phyloP scores from a whole-genome alignment of 2,329 filamentous ascomycete species.

The Fusarium coffeatum region DNA sequence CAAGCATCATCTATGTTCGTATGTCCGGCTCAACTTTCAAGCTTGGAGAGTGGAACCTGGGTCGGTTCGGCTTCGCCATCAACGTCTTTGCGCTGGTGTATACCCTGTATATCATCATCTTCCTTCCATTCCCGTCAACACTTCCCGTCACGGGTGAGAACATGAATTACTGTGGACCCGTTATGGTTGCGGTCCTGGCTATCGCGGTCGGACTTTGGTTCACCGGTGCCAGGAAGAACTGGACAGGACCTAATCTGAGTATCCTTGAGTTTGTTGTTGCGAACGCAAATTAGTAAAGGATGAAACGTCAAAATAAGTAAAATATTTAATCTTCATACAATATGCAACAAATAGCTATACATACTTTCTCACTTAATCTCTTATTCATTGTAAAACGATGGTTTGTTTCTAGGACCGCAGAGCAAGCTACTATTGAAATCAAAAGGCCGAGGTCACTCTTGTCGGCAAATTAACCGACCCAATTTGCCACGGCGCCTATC shows the following conservation, averaged over 20 bases:
- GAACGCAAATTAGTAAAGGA: slow-evolving; percentile 9
- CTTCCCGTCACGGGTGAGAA: slow-evolving; percentile 38
- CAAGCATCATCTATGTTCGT: slow-evolving; percentile 41
- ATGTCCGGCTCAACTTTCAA: slow-evolving; percentile 23
- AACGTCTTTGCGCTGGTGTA: slow-evolving; percentile 41
- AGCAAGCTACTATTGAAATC: neutral
- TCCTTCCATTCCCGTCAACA: slow-evolving; percentile 43
- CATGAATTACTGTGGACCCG: slow-evolving; percentile 45
- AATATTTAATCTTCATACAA: neutral
- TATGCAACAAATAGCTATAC: neutral
- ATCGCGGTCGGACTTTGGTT: slow-evolving; percentile 39
- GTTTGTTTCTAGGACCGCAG: neutral
- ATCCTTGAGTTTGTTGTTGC: slow-evolving; percentile 44
- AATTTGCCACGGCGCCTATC: no score
- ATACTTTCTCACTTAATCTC: neutral
- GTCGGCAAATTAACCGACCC: neutral
- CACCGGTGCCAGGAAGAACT: slow-evolving; percentile 37
- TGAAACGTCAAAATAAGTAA: neutral
- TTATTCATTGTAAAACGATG: neutral
- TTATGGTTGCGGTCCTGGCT: slow-evolving; percentile 39
- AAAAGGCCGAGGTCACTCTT: neutral
- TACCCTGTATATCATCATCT: slow-evolving; percentile 42
- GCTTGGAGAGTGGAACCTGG: slow-evolving; percentile 44
- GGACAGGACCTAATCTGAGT: slow-evolving; percentile 39
- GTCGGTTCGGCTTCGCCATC: slow-evolving; percentile 28